phyloP scores from a whole-genome alignment of 2,329 filamentous ascomycete species.

The Catunica adiposa region DNA sequence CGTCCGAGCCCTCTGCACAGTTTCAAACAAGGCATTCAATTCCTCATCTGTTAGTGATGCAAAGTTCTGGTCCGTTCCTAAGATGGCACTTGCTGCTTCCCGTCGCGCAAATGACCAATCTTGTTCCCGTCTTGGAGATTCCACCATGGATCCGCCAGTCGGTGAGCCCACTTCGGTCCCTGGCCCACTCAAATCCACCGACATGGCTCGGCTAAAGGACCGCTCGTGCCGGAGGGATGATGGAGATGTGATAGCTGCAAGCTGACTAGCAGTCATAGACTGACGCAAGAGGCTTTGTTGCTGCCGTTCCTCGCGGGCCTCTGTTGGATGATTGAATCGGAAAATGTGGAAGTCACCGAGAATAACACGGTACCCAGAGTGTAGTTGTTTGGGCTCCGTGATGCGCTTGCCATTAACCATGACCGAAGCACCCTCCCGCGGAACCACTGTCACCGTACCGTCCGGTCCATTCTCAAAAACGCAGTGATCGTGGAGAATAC shows the following conservation, averaged over 20 bases:
- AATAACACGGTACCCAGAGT: slow-evolving; percentile 88
- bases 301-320: slow-evolving; percentile 80
- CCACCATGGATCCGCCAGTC: slow-evolving; percentile 36
- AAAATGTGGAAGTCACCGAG: slow-evolving; percentile 98
- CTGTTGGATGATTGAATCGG: slow-evolving; percentile 92
- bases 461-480: slow-evolving; percentile 77
- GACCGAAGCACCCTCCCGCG: slow-evolving; percentile 79
- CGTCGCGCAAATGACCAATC: slow-evolving; percentile 90
- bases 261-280: slow-evolving; percentile 49
- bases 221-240: slow-evolving; percentile 45
- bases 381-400: slow-evolving; percentile 66
- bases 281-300: slow-evolving; percentile 49
- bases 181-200: slow-evolving; percentile 49
- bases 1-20: slow-evolving; percentile 75
- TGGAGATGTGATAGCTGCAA: slow-evolving; percentile 30
- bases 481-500: slow-evolving; percentile 85
- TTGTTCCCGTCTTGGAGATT: slow-evolving; percentile 64
- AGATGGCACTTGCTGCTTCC: slow-evolving; percentile 80
- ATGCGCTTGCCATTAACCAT: slow-evolving; percentile 96
- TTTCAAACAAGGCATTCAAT: slow-evolving; percentile 81
- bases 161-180: background rate
- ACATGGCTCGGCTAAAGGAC: slow-evolving; percentile 60
- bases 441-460: slow-evolving; percentile 80
- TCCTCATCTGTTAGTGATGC: slow-evolving; percentile 84
- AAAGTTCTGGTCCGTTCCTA: slow-evolving; percentile 85